Conservation (phyloP, 2,329 filamentous ascomycete genomes). For the Calonectria pauciramosa region DNA sequence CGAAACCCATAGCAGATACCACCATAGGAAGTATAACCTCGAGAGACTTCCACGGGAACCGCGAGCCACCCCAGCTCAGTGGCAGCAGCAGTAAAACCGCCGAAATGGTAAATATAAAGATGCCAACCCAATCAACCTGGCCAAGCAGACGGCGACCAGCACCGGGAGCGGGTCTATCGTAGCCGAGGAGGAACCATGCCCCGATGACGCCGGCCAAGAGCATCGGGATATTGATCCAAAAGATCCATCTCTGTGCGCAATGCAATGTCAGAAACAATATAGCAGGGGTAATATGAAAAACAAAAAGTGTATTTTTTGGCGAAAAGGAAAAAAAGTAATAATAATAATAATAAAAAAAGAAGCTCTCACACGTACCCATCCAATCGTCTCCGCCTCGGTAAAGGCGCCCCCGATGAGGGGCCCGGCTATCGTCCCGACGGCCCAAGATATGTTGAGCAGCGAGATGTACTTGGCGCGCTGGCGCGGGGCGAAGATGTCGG, state of each 20-base stretch:
- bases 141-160: constrained; percentile 22
- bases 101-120: constrained; percentile 64
- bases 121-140: constrained; percentile 73
- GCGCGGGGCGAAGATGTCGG: constrained; percentile 57
- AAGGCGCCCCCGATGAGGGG: constrained; percentile 44
- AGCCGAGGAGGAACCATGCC: constrained; percentile 45
- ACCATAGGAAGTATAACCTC: constrained; percentile 69
- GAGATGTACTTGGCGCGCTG: constrained; percentile 57
- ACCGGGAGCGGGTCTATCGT: constrained; percentile 31
- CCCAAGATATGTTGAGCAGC: constrained; percentile 62
- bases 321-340: background rate
- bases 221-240: constrained; percentile 53
- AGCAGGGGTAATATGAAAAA: background rate
- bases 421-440: constrained; percentile 64
- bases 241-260: constrained; percentile 50
- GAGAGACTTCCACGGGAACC: constrained; percentile 38
- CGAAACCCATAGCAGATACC: constrained; percentile 65
- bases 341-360: too few relatives aligned
- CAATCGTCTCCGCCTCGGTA: constrained; percentile 30
- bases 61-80: constrained; percentile 33
- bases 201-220: constrained; percentile 42
- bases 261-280: background rate
- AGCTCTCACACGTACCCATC: constrained; percentile 37
- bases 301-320: background rate
- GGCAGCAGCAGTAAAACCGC: constrained; percentile 35